Evolutionary conservation across 768 basidiomycete species (phyloP).

Genomic region (Leccinum subtestaceum): DNA sequence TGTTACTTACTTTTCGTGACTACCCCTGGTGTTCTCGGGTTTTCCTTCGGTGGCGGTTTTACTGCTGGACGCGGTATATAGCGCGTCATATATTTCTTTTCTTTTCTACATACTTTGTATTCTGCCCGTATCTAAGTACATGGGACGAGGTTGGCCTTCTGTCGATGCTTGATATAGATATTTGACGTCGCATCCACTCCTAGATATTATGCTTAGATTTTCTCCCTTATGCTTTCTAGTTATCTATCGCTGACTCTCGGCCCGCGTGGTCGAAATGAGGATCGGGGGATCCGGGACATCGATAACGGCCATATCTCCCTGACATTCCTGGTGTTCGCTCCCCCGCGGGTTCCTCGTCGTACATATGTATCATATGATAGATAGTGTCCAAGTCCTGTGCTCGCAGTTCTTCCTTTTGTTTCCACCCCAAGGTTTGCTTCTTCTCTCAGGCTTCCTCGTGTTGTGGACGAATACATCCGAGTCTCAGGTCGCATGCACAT

Average conservation of each 20-base stretch:
- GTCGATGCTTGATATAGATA: neutral
- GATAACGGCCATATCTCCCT: neutral
- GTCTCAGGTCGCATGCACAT: neutral
- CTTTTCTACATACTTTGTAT: neutral
- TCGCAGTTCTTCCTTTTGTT: neutral
- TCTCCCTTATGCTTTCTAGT: neutral
- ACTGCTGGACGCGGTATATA: neutral
- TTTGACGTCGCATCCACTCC: neutral
- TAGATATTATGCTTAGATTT: neutral
- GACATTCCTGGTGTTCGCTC: neutral
- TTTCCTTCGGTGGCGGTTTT: neutral
- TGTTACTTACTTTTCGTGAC: neutral
- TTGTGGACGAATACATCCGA: neutral
- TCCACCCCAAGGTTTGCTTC: neutral
- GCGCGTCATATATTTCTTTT: neutral
- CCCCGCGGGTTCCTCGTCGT: neutral
- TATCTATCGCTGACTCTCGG: neutral
- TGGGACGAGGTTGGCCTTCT: neutral
- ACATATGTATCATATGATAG: neutral
- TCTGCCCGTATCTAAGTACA: neutral
- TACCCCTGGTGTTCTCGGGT: neutral
- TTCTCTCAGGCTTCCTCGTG: neutral
- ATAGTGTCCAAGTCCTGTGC: neutral
- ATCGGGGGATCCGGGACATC: neutral
- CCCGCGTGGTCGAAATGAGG: neutral